Evolutionary conservation across 78 protist genomes (phyloP).

Genomic region (Emiliania huxleyi): DNA sequence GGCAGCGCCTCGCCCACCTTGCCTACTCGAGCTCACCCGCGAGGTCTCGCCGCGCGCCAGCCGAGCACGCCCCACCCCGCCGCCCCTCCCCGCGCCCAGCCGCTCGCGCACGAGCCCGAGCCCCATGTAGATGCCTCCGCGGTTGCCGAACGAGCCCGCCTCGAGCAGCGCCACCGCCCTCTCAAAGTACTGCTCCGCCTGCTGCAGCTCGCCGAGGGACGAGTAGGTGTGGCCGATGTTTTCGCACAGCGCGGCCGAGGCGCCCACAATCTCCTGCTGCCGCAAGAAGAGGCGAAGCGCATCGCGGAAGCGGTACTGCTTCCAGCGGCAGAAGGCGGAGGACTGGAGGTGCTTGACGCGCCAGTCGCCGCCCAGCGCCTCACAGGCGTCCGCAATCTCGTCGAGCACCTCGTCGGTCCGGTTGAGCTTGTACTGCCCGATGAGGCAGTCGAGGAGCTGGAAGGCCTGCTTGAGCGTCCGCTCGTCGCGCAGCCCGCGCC

Average conservation of each 20-base stretch:
- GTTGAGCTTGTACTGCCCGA: slow-evolving; percentile 13
- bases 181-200: slow-evolving; percentile 2
- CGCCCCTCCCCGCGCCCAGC: too few species aligned
- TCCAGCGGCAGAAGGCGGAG: background rate
- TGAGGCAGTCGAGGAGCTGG: background rate
- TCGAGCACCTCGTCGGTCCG: background rate
- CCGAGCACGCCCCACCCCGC: too few species aligned
- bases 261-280: background rate
- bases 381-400: background rate
- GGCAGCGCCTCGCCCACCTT: slow-evolving; percentile 5
- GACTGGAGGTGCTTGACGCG: background rate
- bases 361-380: background rate
- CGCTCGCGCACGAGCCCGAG: slow-evolving; percentile 25
- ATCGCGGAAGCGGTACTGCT: background rate
- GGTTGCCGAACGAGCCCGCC: background rate
- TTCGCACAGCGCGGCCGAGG: slow-evolving; percentile 1
- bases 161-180: background rate
- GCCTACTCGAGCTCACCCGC: too few species aligned
- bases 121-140: slow-evolving; percentile 24
- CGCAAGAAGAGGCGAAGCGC: background rate
- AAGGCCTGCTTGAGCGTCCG: background rate
- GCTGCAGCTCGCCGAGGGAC: background rate
- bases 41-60: too few species aligned
- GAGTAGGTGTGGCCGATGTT: slow-evolving; percentile 19
- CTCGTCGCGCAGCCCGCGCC: background rate